Conservation (phyloP, 495 filamentous ascomycete species). For the Aspergillus indologenus region DNA sequence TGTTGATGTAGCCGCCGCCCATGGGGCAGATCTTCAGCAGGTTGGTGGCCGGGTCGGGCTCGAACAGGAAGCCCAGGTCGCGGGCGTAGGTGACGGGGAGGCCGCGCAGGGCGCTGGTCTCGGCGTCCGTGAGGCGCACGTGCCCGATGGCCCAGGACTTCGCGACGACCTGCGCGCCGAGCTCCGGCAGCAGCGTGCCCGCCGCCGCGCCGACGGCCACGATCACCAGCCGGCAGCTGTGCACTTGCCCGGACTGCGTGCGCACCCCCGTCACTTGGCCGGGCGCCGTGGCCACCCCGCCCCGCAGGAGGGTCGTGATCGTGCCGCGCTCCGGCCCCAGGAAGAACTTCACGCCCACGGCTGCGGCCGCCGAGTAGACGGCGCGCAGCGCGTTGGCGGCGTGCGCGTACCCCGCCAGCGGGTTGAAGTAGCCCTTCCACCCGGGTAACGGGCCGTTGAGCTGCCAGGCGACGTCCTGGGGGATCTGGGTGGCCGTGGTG, state of each 20-base stretch:
- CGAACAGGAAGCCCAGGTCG: slow-evolving; percentile 59
- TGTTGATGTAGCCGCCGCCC: slow-evolving; percentile 54
- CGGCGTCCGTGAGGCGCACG: slow-evolving; percentile 50
- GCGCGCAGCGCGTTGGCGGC: slow-evolving; percentile 42
- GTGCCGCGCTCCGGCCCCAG: slow-evolving; percentile 26
- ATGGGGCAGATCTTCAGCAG: slow-evolving; percentile 54
- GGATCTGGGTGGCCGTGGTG: slow-evolving; percentile 34
- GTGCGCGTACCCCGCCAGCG: slow-evolving; percentile 51
- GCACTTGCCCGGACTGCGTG: slow-evolving; percentile 35
- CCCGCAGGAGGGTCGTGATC: slow-evolving; percentile 26
- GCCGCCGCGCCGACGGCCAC: slow-evolving; percentile 44
- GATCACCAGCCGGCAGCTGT: slow-evolving; percentile 38
- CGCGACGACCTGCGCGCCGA: slow-evolving; percentile 43
- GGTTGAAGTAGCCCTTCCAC: slow-evolving; percentile 56
- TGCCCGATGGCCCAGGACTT: slow-evolving; percentile 53
- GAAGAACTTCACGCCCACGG: slow-evolving; percentile 36
- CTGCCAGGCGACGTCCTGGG: slow-evolving; percentile 35
- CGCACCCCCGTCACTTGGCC: slow-evolving; percentile 33
- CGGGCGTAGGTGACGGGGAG: slow-evolving; percentile 55
- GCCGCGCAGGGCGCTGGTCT: slow-evolving; percentile 47
- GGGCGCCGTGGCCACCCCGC: neutral
- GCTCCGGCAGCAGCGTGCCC: slow-evolving; percentile 36
- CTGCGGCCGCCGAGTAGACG: slow-evolving; percentile 26
- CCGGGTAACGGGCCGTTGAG: slow-evolving; percentile 46
- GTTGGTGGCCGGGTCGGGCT: slow-evolving; percentile 52